Evolutionary conservation across 257 asterid species (phyloP), one percentile per base, ranked within the genome.

Genomic region (Ehretia macrophylla): DNA sequence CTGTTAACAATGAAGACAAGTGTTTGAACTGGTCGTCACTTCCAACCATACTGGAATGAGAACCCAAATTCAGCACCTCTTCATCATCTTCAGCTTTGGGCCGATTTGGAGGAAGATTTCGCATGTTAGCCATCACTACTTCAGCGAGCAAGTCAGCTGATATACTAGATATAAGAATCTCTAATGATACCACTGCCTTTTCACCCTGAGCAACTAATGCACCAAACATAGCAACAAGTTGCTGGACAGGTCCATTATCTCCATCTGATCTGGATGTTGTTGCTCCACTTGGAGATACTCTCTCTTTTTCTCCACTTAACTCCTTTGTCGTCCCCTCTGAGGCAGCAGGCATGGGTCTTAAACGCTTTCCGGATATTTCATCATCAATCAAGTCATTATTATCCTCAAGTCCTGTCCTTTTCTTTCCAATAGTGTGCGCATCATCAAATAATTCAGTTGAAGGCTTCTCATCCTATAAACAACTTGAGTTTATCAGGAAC

Each of bases 81-180:
- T 77, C 86, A 67, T 79, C 85, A 35, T 58, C 90, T 64, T 81
- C 88, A 52, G 79, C 35, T 72, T 70, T 69, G 60, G 87, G 83
- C 70, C 50, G 65, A 73, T 67, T 67, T 14, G 77, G 79, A 69
- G 97, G 86, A 71, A 93, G 80, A 77, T 93, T 86, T 57, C 77
- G 70, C 83, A 93, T 73, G 63, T 83, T 93, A 60, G 94, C 79
- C 85, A 93, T 83, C 54, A 93, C 99, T 47, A 93, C 97, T 59
- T 93, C 99, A 60, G 99, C 93, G 72, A 93, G 81, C 74, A 93
- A 78, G 71, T 93, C 99, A 58, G 94, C 90, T 71, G 99, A 93
- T 76, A 93, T 86, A 81, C 95, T 93, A 40, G 99, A 75, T 64
- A 89, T 89, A 75, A 93, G 89, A 78, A 93, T 89, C 77, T 89